phyloP scores from a whole-genome alignment of 164 flowering plant species.

The Vitis labrusca region DNA sequence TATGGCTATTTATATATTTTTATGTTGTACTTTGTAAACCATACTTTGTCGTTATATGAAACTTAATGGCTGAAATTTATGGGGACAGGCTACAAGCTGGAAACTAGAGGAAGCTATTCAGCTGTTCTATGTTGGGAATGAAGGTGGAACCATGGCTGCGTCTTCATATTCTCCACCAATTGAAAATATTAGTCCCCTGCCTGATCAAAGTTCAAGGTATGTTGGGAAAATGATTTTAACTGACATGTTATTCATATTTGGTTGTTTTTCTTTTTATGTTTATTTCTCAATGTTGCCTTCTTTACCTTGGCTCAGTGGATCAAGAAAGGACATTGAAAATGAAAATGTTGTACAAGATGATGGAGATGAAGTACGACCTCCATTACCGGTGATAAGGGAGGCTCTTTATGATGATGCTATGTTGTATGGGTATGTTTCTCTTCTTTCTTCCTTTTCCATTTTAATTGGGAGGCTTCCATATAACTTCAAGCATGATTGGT shows the following conservation, averaged over 20 bases:
- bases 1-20: no score
- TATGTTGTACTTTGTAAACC: not conserved
- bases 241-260: not conserved
- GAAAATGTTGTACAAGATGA: conserved; percentile 32
- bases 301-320: conserved; percentile 28
- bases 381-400: conserved; percentile 92
- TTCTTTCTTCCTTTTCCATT: not conserved
- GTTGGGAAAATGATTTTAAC: conserved; percentile 1
- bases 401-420: conserved; percentile 80
- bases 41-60: not conserved
- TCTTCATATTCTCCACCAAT: conserved; percentile 34
- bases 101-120: conserved; percentile 95
- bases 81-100: conserved; percentile 88
- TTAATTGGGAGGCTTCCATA: not conserved
- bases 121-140: conserved; percentile 78
- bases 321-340: conserved; percentile 19
- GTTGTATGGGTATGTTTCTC: conserved; percentile 52
- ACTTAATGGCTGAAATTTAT: conserved; percentile 7
- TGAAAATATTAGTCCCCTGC: conserved; percentile 25
- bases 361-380: conserved; percentile 77
- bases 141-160: conserved; percentile 42
- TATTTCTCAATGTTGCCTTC: not conserved
- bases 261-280: not conserved
- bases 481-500: not conserved
- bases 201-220: conserved; percentile 41